Evolutionary conservation across 805 yeast genomes (phyloP).

Genomic region (Lipomyces orientalis): DNA sequence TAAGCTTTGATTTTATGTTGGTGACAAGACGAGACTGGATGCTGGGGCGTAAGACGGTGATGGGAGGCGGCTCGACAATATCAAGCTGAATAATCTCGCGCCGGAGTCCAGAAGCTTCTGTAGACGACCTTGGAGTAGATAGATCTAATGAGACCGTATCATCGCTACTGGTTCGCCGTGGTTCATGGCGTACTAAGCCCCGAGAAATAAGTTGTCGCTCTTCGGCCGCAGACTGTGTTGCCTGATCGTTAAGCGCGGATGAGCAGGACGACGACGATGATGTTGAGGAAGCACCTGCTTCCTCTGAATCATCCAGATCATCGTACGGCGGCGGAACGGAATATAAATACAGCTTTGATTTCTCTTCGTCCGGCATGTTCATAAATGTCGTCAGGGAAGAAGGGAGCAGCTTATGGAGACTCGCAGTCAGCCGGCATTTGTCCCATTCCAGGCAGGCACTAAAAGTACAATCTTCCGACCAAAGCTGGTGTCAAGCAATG

Average conservation of each 20-base stretch:
- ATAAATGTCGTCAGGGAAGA: neutral
- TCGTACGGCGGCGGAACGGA: constrained; percentile 38
- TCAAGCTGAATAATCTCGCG: constrained; percentile 52
- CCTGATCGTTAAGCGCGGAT: constrained; percentile 9
- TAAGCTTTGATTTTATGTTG: constrained; percentile 10
- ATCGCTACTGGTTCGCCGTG: constrained; percentile 4
- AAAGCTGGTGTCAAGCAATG: neutral
- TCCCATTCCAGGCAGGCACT: neutral
- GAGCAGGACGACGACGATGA: constrained; percentile 6
- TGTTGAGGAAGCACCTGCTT: constrained; percentile 18
- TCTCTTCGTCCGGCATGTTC: constrained; percentile 30
- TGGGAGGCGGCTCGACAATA: constrained; percentile 50
- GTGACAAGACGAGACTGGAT: constrained; percentile 31
- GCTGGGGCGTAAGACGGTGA: constrained; percentile 17
- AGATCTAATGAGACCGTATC: constrained; percentile 19
- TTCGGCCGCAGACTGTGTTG: constrained; percentile 20
- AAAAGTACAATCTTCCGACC: neutral
- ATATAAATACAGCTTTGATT: constrained; percentile 29
- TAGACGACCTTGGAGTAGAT: constrained; percentile 33
- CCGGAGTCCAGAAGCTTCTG: constrained; percentile 26
- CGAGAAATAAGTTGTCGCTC: constrained; percentile 33
- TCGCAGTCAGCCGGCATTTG: neutral
- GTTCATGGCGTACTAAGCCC: constrained; percentile 22
- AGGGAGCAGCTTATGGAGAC: neutral
- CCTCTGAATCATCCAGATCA: constrained; percentile 23